Evolutionary conservation across 108 stramenopile species (phyloP).

Genomic region (Seminavis robusta): DNA sequence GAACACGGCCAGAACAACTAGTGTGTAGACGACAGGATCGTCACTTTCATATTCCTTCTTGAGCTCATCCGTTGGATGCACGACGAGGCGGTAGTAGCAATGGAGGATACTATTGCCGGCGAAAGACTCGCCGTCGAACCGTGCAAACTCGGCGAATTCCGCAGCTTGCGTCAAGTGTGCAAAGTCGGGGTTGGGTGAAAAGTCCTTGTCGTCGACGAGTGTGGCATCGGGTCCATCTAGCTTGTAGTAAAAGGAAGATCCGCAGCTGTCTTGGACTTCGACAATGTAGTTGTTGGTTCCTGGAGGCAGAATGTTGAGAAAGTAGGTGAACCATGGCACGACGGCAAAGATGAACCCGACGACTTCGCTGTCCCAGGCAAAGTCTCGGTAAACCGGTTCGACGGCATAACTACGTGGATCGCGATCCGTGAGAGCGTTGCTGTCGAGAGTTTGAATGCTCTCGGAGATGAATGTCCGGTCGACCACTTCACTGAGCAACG

Average conservation of each 20-base stretch:
- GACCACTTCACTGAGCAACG: constrained; percentile 8
- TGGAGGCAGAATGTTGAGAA: constrained; percentile 10
- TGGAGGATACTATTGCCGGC: neutral
- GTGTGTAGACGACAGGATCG: constrained; percentile 2
- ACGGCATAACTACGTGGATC: constrained; percentile 1
- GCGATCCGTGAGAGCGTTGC: neutral
- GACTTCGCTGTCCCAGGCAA: neutral
- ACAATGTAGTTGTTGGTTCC: constrained; percentile 5
- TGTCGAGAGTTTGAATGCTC: neutral
- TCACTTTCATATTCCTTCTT: neutral
- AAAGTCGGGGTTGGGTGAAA: neutral
- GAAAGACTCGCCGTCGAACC: constrained; percentile 8
- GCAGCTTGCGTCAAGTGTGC: neutral
- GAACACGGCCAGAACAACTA: constrained; percentile 14
- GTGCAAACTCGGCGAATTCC: constrained; percentile 11
- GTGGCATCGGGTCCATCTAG: constrained; percentile 15
- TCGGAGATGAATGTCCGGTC: constrained; percentile 5
- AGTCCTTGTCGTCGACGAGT: constrained; percentile 6
- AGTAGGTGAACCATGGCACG: constrained; percentile 15
- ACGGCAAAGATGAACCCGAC: constrained; percentile 11
- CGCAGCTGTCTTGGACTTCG: constrained; percentile 4
- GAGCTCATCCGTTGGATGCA: constrained; percentile 10
- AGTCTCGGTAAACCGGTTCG: constrained; percentile 5
- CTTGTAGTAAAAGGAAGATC: constrained; percentile 4
- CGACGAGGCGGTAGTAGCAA: constrained; percentile 6